phyloP scores from a whole-genome alignment of 2,329 filamentous ascomycete genomes.

The Blastomyces silverae region DNA sequence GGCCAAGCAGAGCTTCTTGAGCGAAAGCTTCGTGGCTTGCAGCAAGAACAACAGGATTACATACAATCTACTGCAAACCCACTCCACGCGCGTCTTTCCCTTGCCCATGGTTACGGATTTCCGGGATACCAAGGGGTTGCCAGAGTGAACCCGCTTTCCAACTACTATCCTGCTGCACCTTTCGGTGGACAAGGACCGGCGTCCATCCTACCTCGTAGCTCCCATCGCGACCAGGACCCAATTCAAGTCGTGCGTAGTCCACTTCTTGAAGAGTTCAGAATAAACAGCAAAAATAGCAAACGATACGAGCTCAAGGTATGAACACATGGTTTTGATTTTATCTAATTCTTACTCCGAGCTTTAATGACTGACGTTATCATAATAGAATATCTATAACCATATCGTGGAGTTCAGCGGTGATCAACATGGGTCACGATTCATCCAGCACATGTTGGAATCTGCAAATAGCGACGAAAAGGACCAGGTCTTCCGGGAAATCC shows the following conservation, averaged over 20 bases:
- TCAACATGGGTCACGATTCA: conserved; percentile 90
- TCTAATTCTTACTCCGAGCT: background rate
- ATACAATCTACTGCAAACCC: conserved; percentile 26
- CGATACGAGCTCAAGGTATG: conserved; percentile 70
- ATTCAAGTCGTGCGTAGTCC: conserved; percentile 60
- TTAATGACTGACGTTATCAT: background rate
- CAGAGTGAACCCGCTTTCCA: conserved; percentile 32
- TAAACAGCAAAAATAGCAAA: conserved; percentile 58
- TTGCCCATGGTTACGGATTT: conserved; percentile 28
- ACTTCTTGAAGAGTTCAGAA: conserved; percentile 74
- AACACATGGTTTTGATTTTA: background rate
- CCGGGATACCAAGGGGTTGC: conserved; percentile 28
- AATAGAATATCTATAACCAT: conserved; percentile 70
- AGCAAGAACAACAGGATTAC: conserved; percentile 39
- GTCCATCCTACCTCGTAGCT: conserved; percentile 35
- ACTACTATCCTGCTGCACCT: conserved; percentile 34
- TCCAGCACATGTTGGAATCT: conserved; percentile 83
- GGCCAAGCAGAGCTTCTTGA: conserved; percentile 44
- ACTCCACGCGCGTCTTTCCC: conserved; percentile 29
- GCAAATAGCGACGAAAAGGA: conserved; percentile 97
- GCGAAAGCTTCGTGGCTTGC: conserved; percentile 44
- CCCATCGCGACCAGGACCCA: conserved; percentile 52
- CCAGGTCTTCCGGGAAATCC: conserved; percentile 78
- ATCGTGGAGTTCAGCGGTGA: conserved; percentile 94
- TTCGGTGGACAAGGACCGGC: conserved; percentile 29